Evolutionary conservation across 2,329 filamentous ascomycete genomes (phyloP).

Genomic region (Macrophomina pseudophaseolina): DNA sequence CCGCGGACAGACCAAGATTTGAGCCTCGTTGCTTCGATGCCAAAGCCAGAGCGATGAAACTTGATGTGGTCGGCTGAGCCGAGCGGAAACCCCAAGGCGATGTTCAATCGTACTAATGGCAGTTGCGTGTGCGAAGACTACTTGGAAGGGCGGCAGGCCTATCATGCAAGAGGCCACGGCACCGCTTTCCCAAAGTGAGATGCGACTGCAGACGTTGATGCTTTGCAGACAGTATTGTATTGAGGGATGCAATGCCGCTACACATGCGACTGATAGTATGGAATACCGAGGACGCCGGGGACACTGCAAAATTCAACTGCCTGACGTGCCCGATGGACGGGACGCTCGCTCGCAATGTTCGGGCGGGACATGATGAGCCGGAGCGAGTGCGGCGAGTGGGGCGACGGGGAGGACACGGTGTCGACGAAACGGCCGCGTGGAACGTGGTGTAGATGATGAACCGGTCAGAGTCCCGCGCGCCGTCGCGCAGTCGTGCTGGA

Average conservation of each 20-base stretch:
- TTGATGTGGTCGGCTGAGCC: constrained; percentile 2
- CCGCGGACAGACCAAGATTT: background rate
- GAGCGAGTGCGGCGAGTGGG: background rate
- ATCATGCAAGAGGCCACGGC: too few relatives aligned
- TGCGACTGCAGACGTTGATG: too few relatives aligned
- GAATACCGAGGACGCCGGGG: too few relatives aligned
- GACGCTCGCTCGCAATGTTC: background rate
- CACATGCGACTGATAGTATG: too few relatives aligned
- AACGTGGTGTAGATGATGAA: background rate
- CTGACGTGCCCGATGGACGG: too few relatives aligned
- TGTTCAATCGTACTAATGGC: background rate
- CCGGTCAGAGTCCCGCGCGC: background rate
- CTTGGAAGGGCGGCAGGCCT: too few relatives aligned
- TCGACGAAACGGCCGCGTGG: background rate
- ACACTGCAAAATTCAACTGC: too few relatives aligned
- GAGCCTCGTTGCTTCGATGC: background rate
- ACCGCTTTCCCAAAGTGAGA: too few relatives aligned
- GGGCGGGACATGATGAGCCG: background rate
- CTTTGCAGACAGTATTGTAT: too few relatives aligned
- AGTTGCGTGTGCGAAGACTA: too few relatives aligned
- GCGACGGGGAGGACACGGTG: background rate
- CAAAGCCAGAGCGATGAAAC: background rate
- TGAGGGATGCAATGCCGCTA: too few relatives aligned
- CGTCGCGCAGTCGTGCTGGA: background rate
- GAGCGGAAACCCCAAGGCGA: background rate